Evolutionary conservation across 73 alveolate species (phyloP), one percentile per base, ranked within the genome.

Genomic region (Paramecium bursaria): DNA sequence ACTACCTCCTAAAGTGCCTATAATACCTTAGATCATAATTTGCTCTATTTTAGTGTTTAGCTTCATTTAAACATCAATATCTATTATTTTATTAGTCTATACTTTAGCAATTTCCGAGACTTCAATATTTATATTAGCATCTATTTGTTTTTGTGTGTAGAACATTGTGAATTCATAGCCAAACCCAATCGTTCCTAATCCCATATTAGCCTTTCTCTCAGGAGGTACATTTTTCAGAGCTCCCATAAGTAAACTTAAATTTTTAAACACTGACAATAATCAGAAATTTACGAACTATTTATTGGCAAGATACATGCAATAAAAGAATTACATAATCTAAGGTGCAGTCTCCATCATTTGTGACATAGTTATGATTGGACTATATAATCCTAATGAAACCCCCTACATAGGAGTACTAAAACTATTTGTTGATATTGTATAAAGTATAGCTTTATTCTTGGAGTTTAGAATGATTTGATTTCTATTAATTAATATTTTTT

Each of bases 1-100:
- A 11, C 14, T 23, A 19, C 82, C 82, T 33, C 82, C 82, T 3
- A 35, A 67, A 35, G 17, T 33, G 2, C 82, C 57, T 0, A 35
- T 67, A 14, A 5, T 67, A 35, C 55, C 53, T 17, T 21, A 67
- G 44, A 44, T 67, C 7, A 39, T 67, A 15, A 42, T 67, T 9
- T 35, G 50, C 5, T 39, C 82, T 4, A 31, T 67, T 3, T 9
- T 67, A 21, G 23, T 47, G 21, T 42, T 67, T 39, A 19, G 50
- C 7, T 67, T 42, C 21, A 5, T 39, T 21, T 67, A 31, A 42
- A 35, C 82, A 3, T 21, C 44, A 9, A n/a, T 53, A 5, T 25
- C 26, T 33, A 11, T 44, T 17, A 11, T 67, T 4, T 6, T 67
- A 15, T 39, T 67, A 14, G 4, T 67, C n/a, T 67, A 67, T 67